Percentiles rank a stretch among this genome's conserved stretches.
phyloP scores from a whole-genome alignment of 352 stramenopile species.

The Detonula confervacea region DNA sequence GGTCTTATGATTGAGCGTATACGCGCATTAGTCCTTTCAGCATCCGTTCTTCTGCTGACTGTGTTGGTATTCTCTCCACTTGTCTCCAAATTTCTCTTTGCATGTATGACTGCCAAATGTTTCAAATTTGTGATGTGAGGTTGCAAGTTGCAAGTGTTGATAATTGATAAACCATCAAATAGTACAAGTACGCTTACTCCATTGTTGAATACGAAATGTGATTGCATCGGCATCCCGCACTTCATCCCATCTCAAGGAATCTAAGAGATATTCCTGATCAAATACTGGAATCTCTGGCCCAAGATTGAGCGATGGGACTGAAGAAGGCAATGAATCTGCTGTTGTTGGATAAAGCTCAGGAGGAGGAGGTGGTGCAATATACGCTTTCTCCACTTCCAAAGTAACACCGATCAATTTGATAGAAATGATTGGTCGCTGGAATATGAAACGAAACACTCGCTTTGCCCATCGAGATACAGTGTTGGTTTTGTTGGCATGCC shows the following conservation, averaged over 20 bases:
- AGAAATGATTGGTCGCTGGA: conserved; percentile 35
- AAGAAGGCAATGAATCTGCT: conserved; percentile 5
- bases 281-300: conserved; percentile 50
- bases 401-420: conserved; percentile 46
- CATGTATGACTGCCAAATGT: not conserved
- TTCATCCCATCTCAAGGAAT: conserved; percentile 49
- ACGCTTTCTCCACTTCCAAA: conserved; percentile 60
- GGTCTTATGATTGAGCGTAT: not conserved
- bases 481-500: not conserved
- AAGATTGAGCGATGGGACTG: conserved; percentile 12
- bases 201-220: conserved; percentile 54
- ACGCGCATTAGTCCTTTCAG: conserved; percentile 43
- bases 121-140: not conserved
- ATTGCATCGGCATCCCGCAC: conserved; percentile 36
- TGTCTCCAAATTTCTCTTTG: not conserved
- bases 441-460: not conserved
- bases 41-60: conserved; percentile 20
- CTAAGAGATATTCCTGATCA: conserved; percentile 41
- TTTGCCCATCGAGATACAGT: conserved; percentile 4
- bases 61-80: not conserved
- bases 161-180: not conserved
- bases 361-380: conserved; percentile 51
- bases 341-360: conserved; percentile 8
- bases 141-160: too few species aligned
- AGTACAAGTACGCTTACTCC: conserved; percentile 37